Evolutionary conservation across 2,329 filamentous ascomycete species (phyloP), one percentile per base, ranked within the genome.

Genomic region (Exophiala oligosperma): DNA sequence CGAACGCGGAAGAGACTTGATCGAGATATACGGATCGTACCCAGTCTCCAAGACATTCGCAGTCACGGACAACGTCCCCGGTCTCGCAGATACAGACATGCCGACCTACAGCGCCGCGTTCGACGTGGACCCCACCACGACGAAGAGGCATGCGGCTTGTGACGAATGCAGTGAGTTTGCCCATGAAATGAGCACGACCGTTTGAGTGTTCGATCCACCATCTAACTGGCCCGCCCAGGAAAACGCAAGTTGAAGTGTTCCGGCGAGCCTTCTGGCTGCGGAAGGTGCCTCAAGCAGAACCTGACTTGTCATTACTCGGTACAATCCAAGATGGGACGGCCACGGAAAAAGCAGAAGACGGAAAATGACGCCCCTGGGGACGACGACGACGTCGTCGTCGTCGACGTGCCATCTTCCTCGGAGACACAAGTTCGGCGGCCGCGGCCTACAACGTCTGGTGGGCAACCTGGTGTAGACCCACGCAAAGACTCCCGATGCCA

Each of bases 191-290:
- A 35, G 7, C 32, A 17, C 17, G 17, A 17, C 17, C 17, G 17
- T 17, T 17, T 17, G 32, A 8, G 32, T 35, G 32, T 35, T 8
- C 11, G 7, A 8, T 9, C 32, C 32, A 35, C 32, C 32, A 35
- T 7, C 32, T 61, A 52, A 38, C 44, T 2, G 17, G 17, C 17
- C 17, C 14, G 17, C 24, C 48, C 57, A 79, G 77, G 77, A 59
- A 75, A 75, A 64, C 72, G 77, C 43, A 79, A 79, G 63, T 66
- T 79, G 56, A 79, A 78, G 70, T 79, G 77, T 67, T 78, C 77
- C 1, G 76, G 77, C 2, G 75, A 79, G 56, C 49, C 66, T n/a
- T 64, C 63, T 8, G 77, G 76, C 6, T 79, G 77, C 58, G 68
- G 63, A 54, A 72, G 77, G 54, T 79, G 77, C 59, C 52, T 71